These are phyloP conservation scores for Isoetes taiwanensis DNA, from an alignment of 75 land plant species.

Conservation along the genomic window DNA sequence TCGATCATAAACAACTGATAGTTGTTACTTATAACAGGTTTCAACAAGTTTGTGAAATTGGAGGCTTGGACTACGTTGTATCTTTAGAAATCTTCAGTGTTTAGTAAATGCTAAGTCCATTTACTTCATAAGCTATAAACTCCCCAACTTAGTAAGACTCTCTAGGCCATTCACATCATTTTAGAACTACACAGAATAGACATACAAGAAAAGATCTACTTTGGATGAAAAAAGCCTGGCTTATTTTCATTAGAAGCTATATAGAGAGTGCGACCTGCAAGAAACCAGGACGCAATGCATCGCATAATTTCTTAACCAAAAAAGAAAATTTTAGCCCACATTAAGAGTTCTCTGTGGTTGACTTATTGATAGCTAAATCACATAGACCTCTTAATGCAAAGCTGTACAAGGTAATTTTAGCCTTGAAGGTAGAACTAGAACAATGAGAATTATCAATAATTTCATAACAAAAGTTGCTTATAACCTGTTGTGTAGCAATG, in stretches of 20 bases:
- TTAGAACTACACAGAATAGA: too few relatives aligned
- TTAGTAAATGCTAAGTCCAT: too few relatives aligned
- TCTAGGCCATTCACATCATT: too few relatives aligned
- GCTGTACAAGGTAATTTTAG: too few relatives aligned
- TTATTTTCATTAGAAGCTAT: constrained; percentile 85
- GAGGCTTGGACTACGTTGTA: constrained; percentile 62
- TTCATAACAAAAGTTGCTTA: background rate
- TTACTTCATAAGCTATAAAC: too few relatives aligned
- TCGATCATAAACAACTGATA: constrained; percentile 86
- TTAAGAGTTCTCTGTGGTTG: background rate
- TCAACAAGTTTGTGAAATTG: constrained; percentile 56
- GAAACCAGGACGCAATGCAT: constrained; percentile 61
- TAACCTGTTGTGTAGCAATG: constrained; percentile 60
- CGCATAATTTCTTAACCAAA: constrained; percentile 34
- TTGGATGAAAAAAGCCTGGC: constrained; percentile 52
- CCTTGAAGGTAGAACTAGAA: too few relatives aligned
- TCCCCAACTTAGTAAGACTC: too few relatives aligned
- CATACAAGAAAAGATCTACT: background rate
- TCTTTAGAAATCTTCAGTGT: too few relatives aligned
- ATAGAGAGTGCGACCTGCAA: constrained; percentile 68
- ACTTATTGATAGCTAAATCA: too few relatives aligned
- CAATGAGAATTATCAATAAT: too few relatives aligned
- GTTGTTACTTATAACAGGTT: constrained; percentile 63
- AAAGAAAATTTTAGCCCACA: background rate
- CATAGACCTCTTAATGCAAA: too few relatives aligned